Evolutionary conservation across 257 asterid genomes (phyloP).

Genomic region (Salvia splendens): DNA sequence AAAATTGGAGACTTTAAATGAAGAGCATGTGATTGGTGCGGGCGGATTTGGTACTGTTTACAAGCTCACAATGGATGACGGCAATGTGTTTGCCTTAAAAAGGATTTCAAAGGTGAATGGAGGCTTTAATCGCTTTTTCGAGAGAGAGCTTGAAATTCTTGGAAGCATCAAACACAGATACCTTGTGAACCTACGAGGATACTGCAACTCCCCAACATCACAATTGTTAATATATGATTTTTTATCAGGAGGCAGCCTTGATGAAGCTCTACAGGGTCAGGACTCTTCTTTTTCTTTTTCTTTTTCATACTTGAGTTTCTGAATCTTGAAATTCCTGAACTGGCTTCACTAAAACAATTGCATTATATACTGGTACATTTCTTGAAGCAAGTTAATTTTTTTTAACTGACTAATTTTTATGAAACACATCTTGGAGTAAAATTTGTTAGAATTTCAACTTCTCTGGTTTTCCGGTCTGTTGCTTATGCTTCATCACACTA

Average conservation of each 20-base stretch:
- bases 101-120: slow-evolving; percentile 79
- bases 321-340: background rate
- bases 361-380: slow-evolving; percentile 6
- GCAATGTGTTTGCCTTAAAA: slow-evolving; percentile 79
- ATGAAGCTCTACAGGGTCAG: slow-evolving; percentile 84
- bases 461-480: slow-evolving; percentile 4
- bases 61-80: slow-evolving; percentile 93
- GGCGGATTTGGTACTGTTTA: slow-evolving; percentile 97
- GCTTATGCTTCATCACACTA: background rate
- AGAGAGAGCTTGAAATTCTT: slow-evolving; percentile 92
- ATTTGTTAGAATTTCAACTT: background rate
- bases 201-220: slow-evolving; percentile 86
- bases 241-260: slow-evolving; percentile 87
- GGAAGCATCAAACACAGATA: slow-evolving; percentile 88
- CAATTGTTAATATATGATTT: slow-evolving; percentile 79
- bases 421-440: background rate
- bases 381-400: background rate
- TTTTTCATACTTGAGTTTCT: slow-evolving; percentile 20
- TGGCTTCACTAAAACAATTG: slow-evolving; percentile 1
- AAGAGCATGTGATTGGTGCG: slow-evolving; percentile 81
- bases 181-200: slow-evolving; percentile 87
- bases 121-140: slow-evolving; percentile 83
- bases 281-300: slow-evolving; percentile 8
- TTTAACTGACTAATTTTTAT: background rate
- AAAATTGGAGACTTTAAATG: slow-evolving; percentile 76